Evolutionary conservation across 225 moss, liverwort and hornwort genomes (phyloP).

Genomic region (Climacium dendroides): DNA sequence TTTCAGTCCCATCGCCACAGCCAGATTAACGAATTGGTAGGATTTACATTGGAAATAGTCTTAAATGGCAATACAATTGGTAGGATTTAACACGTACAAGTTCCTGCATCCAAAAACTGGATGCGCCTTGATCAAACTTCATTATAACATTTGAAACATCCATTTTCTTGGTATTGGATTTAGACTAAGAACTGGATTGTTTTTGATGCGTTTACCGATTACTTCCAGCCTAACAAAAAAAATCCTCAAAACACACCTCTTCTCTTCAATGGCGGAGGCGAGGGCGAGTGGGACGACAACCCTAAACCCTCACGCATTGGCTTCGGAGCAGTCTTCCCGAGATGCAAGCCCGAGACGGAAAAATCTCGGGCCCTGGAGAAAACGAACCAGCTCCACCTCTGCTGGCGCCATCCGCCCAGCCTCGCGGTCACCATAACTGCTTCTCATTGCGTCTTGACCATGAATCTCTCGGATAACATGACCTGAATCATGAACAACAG

Average conservation of each 20-base stretch:
- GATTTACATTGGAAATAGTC: too few relatives aligned
- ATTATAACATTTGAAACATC: background rate
- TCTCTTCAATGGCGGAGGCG: background rate
- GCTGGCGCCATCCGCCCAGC: background rate
- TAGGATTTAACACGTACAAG: background rate
- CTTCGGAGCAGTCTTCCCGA: conserved; percentile 3
- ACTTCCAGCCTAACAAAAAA: background rate
- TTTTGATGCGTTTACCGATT: background rate
- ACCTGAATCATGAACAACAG: background rate
- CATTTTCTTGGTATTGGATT: background rate
- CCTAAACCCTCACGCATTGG: background rate
- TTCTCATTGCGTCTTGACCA: background rate
- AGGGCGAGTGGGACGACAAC: background rate
- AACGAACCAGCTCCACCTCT: background rate
- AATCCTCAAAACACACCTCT: background rate
- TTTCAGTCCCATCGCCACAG: background rate
- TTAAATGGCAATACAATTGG: background rate
- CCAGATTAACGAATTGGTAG: background rate
- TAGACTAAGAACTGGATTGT: background rate
- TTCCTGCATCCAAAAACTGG: background rate
- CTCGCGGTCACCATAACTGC: background rate
- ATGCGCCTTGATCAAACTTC: background rate
- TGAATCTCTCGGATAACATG: background rate
- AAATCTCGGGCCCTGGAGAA: background rate
- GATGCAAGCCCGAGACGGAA: conserved; percentile 16